Base-by-base conservation (phyloP, 495 filamentous ascomycete genomes). In the Xylaria nigripes region DNA sequence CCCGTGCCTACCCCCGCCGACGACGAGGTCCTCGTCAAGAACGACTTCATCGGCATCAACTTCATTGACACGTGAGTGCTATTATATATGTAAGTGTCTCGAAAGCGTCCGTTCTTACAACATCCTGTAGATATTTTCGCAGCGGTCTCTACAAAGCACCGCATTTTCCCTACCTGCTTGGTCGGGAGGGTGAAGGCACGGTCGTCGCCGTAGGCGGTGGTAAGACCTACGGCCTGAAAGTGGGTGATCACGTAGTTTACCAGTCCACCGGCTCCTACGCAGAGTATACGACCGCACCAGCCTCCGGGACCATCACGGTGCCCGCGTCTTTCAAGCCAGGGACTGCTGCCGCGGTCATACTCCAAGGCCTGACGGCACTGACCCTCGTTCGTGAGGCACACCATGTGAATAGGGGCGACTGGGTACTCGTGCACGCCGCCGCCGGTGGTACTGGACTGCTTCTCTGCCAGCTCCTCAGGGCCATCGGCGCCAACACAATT, bases 291-390 rank as follows among this genome's bases (percentile, higher is more conserved):
- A 76, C 82, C 13, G 79, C 81, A 0, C 70, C 81, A 0, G 78
- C 82, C 4, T 60, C 53, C 8, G 78, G 81, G 53, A 75, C 79
- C 0, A 68, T 83, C 34, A 79, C 80, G 58, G 72, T 96, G 18
- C 93, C 93, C 9, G 68, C 72, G 0, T 75, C 67, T 0, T 64
- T 97, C 32, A 60, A 69, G 4, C 76, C 85, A 1, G 76, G 85
- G 32, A 68, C 81, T 19, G 83, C 85, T 9, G 83, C 85, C 45
- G 89, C 86, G 0, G 72, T 80, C 1, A 66, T 93, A 8, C 68
- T 96, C 40, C 93, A 95, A 61, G 93, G 88, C 3, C 67, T 98
- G 46, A 97, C 93, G 0, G 92, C 93, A 1, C 71, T 95, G 24
- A 84, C 90, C 0, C 72, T 96, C 36, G 81, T 86, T 10, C 83